Percentiles rank a stretch among this genome's conserved stretches.
These are phyloP conservation scores for Cryptosporidium viatorum DNA, from an alignment of 169 alveolate species.

Conservation along the genomic window DNA sequence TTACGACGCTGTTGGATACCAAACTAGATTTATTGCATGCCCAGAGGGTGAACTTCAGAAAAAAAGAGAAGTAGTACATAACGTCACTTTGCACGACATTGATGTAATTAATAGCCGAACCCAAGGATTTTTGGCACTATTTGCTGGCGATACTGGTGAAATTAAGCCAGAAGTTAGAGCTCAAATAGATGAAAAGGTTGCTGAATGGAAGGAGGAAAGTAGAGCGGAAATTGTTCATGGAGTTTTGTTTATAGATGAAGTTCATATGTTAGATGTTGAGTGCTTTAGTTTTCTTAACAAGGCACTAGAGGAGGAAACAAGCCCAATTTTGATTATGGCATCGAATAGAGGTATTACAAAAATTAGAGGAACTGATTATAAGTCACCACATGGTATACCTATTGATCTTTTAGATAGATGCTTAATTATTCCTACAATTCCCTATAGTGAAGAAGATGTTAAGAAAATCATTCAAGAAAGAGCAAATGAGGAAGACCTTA, in stretches of 20 bases:
- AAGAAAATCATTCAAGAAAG: slow-evolving; percentile 93
- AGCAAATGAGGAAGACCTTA: slow-evolving; percentile 98
- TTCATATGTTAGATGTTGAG: slow-evolving; percentile 99
- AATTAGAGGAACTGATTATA: slow-evolving; percentile 97
- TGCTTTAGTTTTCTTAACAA: slow-evolving; percentile 98
- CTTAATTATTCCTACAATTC: slow-evolving; percentile 96
- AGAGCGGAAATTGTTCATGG: slow-evolving; percentile 93
- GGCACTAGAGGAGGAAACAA: slow-evolving; percentile 96
- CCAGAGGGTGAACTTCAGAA: slow-evolving; percentile 99
- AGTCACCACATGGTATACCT: slow-evolving; percentile 99
- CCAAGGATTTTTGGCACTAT: slow-evolving; percentile 97
- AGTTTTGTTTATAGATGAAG: slow-evolving; percentile 99
- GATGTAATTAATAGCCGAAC: slow-evolving; percentile 97
- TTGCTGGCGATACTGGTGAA: slow-evolving; percentile 99
- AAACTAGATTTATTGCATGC: slow-evolving; percentile 92
- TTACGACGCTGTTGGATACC: slow-evolving; percentile 98
- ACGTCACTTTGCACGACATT: slow-evolving; percentile 98
- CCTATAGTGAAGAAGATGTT: slow-evolving; percentile 93
- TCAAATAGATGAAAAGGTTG: slow-evolving; percentile 97
- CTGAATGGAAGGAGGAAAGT: slow-evolving; percentile 99
- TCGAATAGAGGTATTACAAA: slow-evolving; percentile 98
- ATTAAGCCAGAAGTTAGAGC: slow-evolving; percentile 97
- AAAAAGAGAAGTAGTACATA: slow-evolving; percentile 98
- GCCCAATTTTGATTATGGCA: slow-evolving; percentile 99
- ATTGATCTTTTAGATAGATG: slow-evolving; percentile 97